Evolutionary conservation across 495 filamentous ascomycete species (phyloP).

Genomic region (Aspergillus biplanus): DNA sequence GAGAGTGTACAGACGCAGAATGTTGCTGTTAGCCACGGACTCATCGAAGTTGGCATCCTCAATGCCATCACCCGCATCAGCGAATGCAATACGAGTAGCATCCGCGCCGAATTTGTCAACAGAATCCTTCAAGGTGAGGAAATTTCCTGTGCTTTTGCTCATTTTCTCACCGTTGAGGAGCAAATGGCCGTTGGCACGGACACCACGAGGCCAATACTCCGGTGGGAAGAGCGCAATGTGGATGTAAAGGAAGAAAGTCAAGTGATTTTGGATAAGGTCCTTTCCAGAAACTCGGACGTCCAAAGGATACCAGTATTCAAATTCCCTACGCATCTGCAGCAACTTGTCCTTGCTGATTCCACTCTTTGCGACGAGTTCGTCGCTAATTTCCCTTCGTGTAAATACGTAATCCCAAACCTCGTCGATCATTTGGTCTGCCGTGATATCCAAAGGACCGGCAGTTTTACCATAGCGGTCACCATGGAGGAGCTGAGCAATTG

Average conservation of each 20-base stretch:
- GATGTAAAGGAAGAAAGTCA: constrained; percentile 97
- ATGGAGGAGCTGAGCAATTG: constrained; percentile 86
- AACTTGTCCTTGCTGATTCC: constrained; percentile 73
- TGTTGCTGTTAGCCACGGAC: constrained; percentile 85
- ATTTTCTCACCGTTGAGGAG: constrained; percentile 96
- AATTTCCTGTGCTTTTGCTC: constrained; percentile 94
- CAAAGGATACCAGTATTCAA: constrained; percentile 96
- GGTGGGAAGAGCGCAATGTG: constrained; percentile 86
- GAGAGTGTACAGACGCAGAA: constrained; percentile 81
- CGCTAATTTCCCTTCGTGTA: constrained; percentile 63
- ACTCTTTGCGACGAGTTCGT: constrained; percentile 63
- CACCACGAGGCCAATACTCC: constrained; percentile 81
- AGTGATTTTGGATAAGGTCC: constrained; percentile 84
- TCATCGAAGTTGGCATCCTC: constrained; percentile 98
- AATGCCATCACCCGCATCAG: constrained; percentile 92
- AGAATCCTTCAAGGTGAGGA: constrained; percentile 85
- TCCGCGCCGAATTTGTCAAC: constrained; percentile 94
- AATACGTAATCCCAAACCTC: constrained; percentile 98
- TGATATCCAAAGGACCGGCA: constrained; percentile 67
- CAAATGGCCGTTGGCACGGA: constrained; percentile 90
- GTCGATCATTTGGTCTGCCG: constrained; percentile 87
- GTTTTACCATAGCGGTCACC: constrained; percentile 77
- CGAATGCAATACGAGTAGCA: constrained; percentile 86
- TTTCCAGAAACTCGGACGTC: constrained; percentile 85
- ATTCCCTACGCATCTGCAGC: constrained; percentile 80